Conservation (phyloP, 2,329 filamentous ascomycete genomes). For the Sporothrix protearum region DNA sequence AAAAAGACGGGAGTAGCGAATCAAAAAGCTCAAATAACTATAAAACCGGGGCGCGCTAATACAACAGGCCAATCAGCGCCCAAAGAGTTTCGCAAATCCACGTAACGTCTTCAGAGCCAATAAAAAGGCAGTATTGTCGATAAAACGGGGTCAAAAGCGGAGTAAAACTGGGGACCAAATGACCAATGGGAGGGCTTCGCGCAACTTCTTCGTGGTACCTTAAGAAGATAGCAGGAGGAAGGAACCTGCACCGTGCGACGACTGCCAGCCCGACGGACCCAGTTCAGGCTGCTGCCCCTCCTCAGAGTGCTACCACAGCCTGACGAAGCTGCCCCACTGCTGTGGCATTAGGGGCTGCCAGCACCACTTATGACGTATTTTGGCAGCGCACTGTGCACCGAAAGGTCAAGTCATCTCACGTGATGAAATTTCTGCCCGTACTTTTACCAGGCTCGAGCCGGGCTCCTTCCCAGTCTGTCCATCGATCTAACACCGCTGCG, state of each 20-base stretch:
- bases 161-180: no score
- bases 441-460: not conserved
- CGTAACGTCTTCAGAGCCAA: no score
- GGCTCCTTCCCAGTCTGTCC: constrained; percentile 6
- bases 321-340: constrained; percentile 5
- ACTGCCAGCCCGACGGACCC: not conserved
- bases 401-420: not conserved
- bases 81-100: no score
- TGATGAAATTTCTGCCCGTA: not conserved
- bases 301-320: not conserved
- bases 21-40: no score
- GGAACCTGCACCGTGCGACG: constrained; percentile 13
- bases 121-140: no score
- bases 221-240: no score
- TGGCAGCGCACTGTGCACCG: constrained; percentile 1
- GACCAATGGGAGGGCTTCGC: no score
- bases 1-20: no score
- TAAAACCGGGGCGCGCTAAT: no score
- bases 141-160: no score
- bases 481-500: constrained; percentile 7
- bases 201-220: no score
- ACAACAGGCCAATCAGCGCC: no score
- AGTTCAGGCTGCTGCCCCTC: not conserved
- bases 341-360: not conserved
- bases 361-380: constrained; percentile 3